phyloP scores from a whole-genome alignment of 805 yeast species.

The Torulaspora franciscae region DNA sequence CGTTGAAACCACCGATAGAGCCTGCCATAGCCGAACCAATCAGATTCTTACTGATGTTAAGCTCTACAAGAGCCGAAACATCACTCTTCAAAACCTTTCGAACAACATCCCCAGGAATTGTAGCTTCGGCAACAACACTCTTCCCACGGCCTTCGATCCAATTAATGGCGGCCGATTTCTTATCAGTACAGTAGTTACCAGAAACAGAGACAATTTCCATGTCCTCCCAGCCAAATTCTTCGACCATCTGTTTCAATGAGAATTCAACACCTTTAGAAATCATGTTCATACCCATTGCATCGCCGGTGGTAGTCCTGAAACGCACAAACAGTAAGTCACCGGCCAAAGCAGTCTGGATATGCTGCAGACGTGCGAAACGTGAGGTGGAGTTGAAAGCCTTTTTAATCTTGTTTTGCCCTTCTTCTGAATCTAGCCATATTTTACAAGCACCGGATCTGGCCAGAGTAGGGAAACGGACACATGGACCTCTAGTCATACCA shows the following conservation, averaged over 20 bases:
- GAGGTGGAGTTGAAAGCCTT: conserved; percentile 95
- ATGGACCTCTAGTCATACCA: conserved; percentile 99
- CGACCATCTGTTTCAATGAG: conserved; percentile 77
- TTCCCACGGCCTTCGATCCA: conserved; percentile 99
- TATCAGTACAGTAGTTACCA: conserved; percentile 97
- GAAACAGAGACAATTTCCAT: conserved; percentile 90
- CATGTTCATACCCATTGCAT: conserved; percentile 99
- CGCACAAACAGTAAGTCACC: conserved; percentile 85
- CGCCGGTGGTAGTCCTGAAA: conserved; percentile 98
- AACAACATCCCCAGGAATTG: conserved; percentile 78
- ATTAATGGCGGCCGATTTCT: conserved; percentile 95
- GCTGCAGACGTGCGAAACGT: conserved; percentile 91
- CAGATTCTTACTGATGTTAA: conserved; percentile 83
- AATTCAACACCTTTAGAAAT: conserved; percentile 95
- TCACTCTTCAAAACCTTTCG: conserved; percentile 80
- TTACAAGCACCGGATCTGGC: conserved; percentile 91
- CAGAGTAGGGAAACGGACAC: conserved; percentile 82
- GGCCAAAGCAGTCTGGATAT: conserved; percentile 88
- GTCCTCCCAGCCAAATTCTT: conserved; percentile 87
- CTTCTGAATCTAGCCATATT: conserved; percentile 92
- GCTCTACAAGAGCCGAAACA: conserved; percentile 85
- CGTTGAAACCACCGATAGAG: conserved; percentile 94
- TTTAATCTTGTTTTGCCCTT: conserved; percentile 77
- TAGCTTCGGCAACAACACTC: conserved; percentile 94
- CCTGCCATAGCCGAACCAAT: conserved; percentile 99